Evolutionary conservation across 2,329 filamentous ascomycete species (phyloP).

Genomic region (Keithomyces neogunnii): DNA sequence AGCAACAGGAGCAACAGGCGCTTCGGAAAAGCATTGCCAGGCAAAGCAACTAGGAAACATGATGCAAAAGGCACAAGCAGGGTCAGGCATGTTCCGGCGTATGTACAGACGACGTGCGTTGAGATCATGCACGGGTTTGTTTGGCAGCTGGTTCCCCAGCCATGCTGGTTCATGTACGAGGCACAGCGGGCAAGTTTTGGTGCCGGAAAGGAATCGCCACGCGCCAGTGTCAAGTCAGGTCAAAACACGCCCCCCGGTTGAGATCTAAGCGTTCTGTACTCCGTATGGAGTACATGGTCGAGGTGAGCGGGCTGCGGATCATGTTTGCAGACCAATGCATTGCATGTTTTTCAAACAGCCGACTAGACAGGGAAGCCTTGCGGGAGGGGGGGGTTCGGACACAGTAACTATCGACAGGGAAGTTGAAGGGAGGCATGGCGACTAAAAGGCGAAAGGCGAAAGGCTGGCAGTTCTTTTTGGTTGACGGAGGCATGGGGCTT

Average conservation of each 20-base stretch:
- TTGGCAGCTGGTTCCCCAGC: not conserved
- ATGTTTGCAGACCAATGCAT: constrained; percentile 3
- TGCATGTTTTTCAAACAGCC: not conserved
- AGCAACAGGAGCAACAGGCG: not conserved
- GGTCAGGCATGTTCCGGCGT: constrained; percentile 4
- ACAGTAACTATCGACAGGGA: not conserved
- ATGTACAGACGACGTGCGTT: not conserved
- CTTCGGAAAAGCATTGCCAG: not conserved
- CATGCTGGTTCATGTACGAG: constrained; percentile 3
- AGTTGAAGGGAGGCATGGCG: not conserved
- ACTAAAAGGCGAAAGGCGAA: not conserved
- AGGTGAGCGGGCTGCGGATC: constrained; percentile 2
- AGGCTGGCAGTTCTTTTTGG: not conserved
- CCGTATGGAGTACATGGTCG: not conserved
- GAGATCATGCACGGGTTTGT: not conserved
- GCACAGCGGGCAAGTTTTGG: not conserved
- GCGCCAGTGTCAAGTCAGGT: not conserved
- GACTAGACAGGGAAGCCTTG: not conserved
- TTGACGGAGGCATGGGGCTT: not conserved
- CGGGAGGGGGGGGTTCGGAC: not conserved
- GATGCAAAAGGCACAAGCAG: constrained; percentile 1
- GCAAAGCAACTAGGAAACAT: not conserved
- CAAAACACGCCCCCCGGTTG: not conserved
- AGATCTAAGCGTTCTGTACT: constrained; percentile 2
- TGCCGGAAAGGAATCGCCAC: not conserved